These are phyloP conservation scores for Obba rivulosa DNA, from an alignment of 768 basidiomycete species.

Conservation along the genomic window DNA sequence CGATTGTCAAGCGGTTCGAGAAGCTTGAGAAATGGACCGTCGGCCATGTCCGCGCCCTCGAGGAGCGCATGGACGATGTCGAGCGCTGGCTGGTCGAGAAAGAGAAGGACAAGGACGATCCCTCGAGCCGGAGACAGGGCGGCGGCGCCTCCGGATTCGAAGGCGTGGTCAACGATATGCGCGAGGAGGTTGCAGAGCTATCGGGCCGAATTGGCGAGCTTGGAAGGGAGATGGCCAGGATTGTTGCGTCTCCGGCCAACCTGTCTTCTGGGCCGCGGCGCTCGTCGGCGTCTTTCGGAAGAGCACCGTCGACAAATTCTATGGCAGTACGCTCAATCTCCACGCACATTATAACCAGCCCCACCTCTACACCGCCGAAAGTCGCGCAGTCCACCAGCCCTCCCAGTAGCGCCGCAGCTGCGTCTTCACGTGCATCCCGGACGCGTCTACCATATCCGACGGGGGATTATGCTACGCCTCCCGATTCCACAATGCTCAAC, in stretches of 20 bases:
- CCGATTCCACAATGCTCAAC: conserved; percentile 33
- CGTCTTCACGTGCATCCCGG: conserved; percentile 33
- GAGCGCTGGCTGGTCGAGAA: conserved; percentile 86
- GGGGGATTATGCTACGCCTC: conserved; percentile 74
- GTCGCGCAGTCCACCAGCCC: conserved; percentile 57
- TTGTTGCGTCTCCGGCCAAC: conserved; percentile 51
- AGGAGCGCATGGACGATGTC: conserved; percentile 89
- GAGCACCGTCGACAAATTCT: conserved; percentile 41
- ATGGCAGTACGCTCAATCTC: conserved; percentile 34
- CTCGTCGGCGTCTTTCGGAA: conserved; percentile 38
- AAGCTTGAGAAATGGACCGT: conserved; percentile 90
- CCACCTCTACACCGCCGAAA: conserved; percentile 30
- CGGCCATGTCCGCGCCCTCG: conserved; percentile 82
- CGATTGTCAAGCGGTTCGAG: conserved; percentile 77
- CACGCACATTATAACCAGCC: conserved; percentile 21
- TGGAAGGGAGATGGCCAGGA: conserved; percentile 74
- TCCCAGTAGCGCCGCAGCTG: conserved; percentile 45
- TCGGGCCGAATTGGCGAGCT: conserved; percentile 70
- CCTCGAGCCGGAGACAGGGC: background rate
- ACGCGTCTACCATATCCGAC: conserved; percentile 77
- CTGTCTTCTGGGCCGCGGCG: conserved; percentile 48
- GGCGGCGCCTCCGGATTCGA: conserved; percentile 11
- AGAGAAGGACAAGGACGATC: conserved; percentile 51
- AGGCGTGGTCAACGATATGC: conserved; percentile 46
- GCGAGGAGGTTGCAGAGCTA: conserved; percentile 67